These are phyloP conservation scores for Rutidosis leptorrhynchoides DNA, from an alignment of 129 eudicot genomes.

Conservation along the genomic window DNA sequence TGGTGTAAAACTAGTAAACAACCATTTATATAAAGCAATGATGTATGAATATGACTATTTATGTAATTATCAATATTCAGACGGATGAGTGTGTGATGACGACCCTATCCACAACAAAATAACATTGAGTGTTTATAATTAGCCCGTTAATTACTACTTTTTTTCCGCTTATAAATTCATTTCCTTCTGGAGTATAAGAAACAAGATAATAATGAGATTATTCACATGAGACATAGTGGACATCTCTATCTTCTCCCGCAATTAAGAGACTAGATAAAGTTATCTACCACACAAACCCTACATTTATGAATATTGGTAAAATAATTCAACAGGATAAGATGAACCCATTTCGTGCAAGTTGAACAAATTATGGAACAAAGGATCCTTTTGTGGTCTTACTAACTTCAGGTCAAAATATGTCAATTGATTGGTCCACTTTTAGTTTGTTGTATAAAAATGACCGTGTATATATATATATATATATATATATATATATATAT, in stretches of 20 bases:
- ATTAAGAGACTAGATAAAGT: constrained; percentile 3
- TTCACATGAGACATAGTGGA: constrained; percentile 33
- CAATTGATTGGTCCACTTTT: background rate
- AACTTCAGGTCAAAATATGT: constrained; percentile 21
- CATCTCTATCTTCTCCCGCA: constrained; percentile 26
- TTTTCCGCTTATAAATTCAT: background rate
- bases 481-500: too few relatives aligned
- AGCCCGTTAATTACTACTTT: constrained; percentile 22
- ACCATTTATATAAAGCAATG: constrained; percentile 22
- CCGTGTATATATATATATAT: background rate
- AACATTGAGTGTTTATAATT: constrained; percentile 24
- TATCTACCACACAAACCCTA: constrained; percentile 27
- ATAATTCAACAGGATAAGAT: constrained; percentile 31
- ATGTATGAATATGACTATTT: constrained; percentile 28
- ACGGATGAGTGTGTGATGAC: constrained; percentile 31
- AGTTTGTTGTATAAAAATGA: background rate
- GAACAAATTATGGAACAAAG: constrained; percentile 28
- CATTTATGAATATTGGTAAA: constrained; percentile 34
- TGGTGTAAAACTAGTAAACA: constrained; percentile 19
- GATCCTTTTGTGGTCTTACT: constrained; percentile 20
- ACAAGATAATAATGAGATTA: constrained; percentile 27
- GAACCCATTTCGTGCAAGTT: constrained; percentile 36
- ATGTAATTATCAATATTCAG: constrained; percentile 25
- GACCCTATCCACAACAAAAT: constrained; percentile 34
- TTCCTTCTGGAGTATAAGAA: constrained; percentile 26